phyloP scores from a whole-genome alignment of 805 yeast species.

The Yarrowia osloensis region DNA sequence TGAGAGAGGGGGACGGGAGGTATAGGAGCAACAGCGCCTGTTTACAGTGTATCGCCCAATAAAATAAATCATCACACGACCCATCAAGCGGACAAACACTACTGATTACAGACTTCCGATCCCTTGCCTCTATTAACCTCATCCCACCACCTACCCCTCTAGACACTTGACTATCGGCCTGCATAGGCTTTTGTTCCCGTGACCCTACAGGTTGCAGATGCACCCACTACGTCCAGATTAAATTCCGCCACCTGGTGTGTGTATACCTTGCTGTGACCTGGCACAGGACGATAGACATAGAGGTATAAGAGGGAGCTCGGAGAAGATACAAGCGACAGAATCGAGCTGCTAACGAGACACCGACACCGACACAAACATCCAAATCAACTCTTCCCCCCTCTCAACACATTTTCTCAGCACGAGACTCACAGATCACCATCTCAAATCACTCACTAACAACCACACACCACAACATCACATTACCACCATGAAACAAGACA shows the following conservation, averaged over 20 bases:
- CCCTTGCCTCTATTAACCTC: neutral
- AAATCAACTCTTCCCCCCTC: too few relatives aligned
- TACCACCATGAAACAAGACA: neutral
- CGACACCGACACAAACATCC: neutral
- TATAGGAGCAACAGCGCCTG: neutral
- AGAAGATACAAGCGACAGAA: neutral
- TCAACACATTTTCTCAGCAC: too few relatives aligned
- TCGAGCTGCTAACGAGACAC: neutral
- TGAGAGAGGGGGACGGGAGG: neutral
- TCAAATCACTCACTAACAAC: neutral
- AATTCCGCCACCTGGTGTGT: slow-evolving; percentile 6
- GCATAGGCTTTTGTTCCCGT: slow-evolving; percentile 5
- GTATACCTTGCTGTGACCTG: neutral
- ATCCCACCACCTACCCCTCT: neutral
- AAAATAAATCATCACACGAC: too few relatives aligned
- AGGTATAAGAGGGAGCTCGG: neutral
- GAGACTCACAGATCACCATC: neutral
- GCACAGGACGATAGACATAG: neutral
- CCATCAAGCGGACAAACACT: too few relatives aligned
- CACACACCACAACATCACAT: neutral
- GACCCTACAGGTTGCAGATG: slow-evolving; percentile 14
- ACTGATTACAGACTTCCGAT: too few relatives aligned
- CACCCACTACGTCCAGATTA: neutral
- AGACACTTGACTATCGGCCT: neutral
- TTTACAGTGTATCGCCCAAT: too few relatives aligned